Evolutionary conservation across 2,329 filamentous ascomycete genomes (phyloP).

Genomic region (Phyllosticta capitalensis): DNA sequence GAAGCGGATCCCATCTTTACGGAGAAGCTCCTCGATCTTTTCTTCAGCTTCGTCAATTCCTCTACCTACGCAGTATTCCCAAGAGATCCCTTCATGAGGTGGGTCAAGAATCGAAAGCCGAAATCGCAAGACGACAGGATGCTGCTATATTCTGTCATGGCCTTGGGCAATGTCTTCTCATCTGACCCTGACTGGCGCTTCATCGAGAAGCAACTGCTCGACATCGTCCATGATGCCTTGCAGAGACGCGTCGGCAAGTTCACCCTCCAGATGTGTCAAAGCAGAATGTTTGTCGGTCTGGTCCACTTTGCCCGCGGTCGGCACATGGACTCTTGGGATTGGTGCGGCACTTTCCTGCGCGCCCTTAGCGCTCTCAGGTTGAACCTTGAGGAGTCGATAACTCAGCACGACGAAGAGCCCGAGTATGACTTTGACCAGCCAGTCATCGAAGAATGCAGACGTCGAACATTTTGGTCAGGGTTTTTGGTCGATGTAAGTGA

Average conservation of each 20-base stretch:
- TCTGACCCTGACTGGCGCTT: constrained; percentile 42
- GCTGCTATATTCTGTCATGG: constrained; percentile 51
- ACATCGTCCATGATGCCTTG: constrained; percentile 3
- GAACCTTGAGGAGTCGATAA: constrained; percentile 50
- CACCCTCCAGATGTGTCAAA: constrained; percentile 57
- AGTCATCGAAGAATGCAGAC: constrained; percentile 55
- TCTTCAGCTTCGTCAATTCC: constrained; percentile 48
- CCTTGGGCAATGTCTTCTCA: constrained; percentile 48
- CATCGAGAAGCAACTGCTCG: background rate
- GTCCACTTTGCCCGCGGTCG: constrained; percentile 56
- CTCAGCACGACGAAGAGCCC: constrained; percentile 31
- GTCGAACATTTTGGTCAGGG: constrained; percentile 63
- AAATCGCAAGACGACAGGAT: constrained; percentile 48
- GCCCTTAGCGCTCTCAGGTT: constrained; percentile 51
- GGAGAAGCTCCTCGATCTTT: constrained; percentile 44
- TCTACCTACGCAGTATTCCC: constrained; percentile 49
- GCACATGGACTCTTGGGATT: constrained; percentile 53
- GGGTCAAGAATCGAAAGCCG: constrained; percentile 40
- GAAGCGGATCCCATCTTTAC: constrained; percentile 40
- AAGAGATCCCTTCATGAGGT: constrained; percentile 42
- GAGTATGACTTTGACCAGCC: constrained; percentile 49
- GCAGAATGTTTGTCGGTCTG: constrained; percentile 55
- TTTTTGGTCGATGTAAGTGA: constrained; percentile 56
- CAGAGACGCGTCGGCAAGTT: constrained; percentile 37
- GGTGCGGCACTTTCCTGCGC: constrained; percentile 52